phyloP scores from a whole-genome alignment of 495 filamentous ascomycete species.

The Massariosphaeria phaeospora region DNA sequence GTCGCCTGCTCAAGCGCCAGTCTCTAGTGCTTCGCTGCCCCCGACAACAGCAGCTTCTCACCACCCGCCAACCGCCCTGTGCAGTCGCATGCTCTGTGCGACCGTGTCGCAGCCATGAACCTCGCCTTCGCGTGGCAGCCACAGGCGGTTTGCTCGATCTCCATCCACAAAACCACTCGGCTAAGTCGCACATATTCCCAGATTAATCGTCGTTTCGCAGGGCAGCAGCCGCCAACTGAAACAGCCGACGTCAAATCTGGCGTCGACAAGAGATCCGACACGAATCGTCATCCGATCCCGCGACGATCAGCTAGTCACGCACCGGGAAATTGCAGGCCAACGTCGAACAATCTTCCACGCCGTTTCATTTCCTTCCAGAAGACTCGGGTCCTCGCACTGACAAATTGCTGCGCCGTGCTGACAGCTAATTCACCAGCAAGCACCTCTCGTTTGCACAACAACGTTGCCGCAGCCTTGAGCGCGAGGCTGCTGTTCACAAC shows the following conservation, averaged over 20 bases:
- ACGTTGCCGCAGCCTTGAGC: no score
- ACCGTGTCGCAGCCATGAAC: conserved; percentile 12
- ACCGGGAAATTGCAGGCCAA: conserved; percentile 27
- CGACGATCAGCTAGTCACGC: conserved; percentile 9
- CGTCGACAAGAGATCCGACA: background rate
- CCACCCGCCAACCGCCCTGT: no score
- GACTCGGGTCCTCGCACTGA: background rate
- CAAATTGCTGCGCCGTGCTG: background rate
- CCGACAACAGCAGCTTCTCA: no score
- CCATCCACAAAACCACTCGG: background rate
- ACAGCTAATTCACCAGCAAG: no score
- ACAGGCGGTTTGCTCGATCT: conserved; percentile 1
- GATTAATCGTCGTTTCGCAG: no score
- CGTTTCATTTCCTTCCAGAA: conserved; percentile 31
- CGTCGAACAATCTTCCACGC: conserved; percentile 25
- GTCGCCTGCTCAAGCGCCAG: no score
- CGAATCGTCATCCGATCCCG: conserved; percentile 21
- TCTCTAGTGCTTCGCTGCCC: no score
- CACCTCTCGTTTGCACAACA: no score
- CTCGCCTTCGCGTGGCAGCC: conserved; percentile 6
- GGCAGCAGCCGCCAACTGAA: conserved; percentile 21
- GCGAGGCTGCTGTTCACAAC: no score
- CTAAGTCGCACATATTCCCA: background rate
- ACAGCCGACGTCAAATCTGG: conserved; percentile 12
- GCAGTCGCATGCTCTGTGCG: no score